Base-by-base conservation (phyloP, 1,284 basidiomycete species). In the Cutaneotrichosporon sp. region DNA sequence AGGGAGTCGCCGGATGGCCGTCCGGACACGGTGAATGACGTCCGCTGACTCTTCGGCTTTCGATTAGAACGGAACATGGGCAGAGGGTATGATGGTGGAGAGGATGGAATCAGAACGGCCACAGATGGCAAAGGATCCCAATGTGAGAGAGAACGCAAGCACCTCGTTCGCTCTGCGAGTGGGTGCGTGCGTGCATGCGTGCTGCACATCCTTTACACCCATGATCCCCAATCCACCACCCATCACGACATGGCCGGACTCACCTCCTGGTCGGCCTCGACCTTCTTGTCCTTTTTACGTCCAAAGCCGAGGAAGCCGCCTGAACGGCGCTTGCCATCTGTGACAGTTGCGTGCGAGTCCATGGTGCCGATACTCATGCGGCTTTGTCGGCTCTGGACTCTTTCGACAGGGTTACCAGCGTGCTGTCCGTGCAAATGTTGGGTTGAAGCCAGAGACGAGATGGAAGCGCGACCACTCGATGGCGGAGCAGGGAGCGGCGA, bases 261-360 rank as follows among this genome's bases (percentile, higher is more conserved):
- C 16, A 50, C 54, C 42, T 49, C 51, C 12, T 57, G 26, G 10
- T 38, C 22, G 8, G 31, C 20, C 1, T 49, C 19, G n/a, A 22
- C 19, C 37, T 41, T 32, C 37, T 57, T 57, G 46, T 60, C 59
- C 55, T 60, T 60, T 26, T 50, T 60, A 25, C 58, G 37, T 10
- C 48, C 49, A 22, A 60, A 45, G 41, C 55, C 55, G 6, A 60
- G 33, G 39, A 60, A 57, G 34, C 41, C 44, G 14, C 54, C 54
- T 14, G 59, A 60, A 17, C 52, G 49, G 25, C 59, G 59, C 44
- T 52, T 54, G 25, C 48, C 46, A 22, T 46, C 46, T 26, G 51
- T 56, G 33, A 48, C 24, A 1, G 54, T 55, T 25, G 38, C 34
- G 27, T 31, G 39, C 34, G 51, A 52, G 16, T 45, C 49, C 16